phyloP scores from a whole-genome alignment of 306 rosid genomes.

The Vicia sativa region DNA sequence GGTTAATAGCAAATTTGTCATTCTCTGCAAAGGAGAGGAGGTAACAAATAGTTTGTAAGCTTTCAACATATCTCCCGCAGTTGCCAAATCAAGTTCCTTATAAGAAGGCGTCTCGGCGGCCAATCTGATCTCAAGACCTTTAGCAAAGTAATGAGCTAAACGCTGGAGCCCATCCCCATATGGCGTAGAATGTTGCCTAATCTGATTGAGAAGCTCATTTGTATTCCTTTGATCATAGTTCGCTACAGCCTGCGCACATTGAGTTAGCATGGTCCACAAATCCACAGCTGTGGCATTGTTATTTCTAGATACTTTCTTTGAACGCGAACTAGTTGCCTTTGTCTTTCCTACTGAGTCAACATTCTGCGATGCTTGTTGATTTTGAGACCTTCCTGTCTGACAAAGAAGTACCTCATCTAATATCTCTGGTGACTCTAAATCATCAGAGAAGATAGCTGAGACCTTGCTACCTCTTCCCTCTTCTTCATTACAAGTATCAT shows the following conservation, averaged over 20 bases:
- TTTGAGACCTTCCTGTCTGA: constrained; percentile 24
- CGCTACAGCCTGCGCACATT: constrained; percentile 76
- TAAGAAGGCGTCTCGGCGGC: constrained; percentile 51
- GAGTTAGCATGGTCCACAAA: constrained; percentile 67
- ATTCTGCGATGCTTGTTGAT: constrained; percentile 31
- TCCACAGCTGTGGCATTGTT: constrained; percentile 43
- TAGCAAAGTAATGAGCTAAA: constrained; percentile 68
- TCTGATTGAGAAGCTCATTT: constrained; percentile 56
- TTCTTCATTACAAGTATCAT: constrained; percentile 35
- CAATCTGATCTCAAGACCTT: constrained; percentile 65
- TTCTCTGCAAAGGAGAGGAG: constrained; percentile 60
- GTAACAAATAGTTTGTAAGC: constrained; percentile 56
- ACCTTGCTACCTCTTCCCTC: constrained; percentile 50
- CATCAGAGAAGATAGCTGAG: constrained; percentile 44
- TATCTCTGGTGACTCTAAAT: constrained; percentile 44
- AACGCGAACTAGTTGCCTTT: constrained; percentile 30
- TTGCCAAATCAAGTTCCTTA: constrained; percentile 28
- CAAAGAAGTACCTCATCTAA: constrained; percentile 48
- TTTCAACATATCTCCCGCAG: constrained; percentile 61
- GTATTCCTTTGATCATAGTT: constrained; percentile 63
- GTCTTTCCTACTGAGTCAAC: constrained; percentile 37
- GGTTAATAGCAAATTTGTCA: constrained; percentile 52
- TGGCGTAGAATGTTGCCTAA: constrained; percentile 65
- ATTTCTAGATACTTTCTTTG: constrained; percentile 43
- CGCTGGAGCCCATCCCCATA: constrained; percentile 69